These are phyloP conservation scores for Blastobotrys niveus DNA, from an alignment of 1,139 yeast species.

Conservation along the genomic window DNA sequence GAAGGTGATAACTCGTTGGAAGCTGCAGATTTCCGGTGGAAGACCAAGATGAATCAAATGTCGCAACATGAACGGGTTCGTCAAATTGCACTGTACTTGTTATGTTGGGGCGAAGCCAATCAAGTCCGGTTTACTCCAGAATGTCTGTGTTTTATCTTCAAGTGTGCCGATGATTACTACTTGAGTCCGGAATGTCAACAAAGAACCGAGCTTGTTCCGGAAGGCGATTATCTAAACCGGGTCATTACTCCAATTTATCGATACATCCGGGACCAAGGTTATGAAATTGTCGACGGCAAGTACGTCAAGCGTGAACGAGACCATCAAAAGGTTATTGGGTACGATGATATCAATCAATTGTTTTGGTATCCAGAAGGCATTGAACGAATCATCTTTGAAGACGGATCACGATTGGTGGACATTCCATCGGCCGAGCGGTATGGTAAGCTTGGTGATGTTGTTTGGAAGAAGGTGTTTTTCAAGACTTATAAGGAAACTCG, in stretches of 20 bases:
- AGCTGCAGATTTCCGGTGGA: constrained; percentile 85
- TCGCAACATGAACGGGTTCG: constrained; percentile 76
- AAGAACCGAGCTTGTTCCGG: constrained; percentile 69
- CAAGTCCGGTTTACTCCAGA: constrained; percentile 96
- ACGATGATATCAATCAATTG: constrained; percentile 96
- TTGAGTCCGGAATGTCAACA: constrained; percentile 87
- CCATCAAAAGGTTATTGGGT: constrained; percentile 90
- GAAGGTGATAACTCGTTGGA: constrained; percentile 81
- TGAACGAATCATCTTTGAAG: constrained; percentile 83
- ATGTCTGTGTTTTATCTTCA: constrained; percentile 84
- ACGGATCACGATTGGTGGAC: constrained; percentile 87
- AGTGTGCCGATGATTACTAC: constrained; percentile 86
- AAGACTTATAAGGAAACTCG: constrained; percentile 95
- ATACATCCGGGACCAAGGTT: constrained; percentile 89
- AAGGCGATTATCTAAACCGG: constrained; percentile 92
- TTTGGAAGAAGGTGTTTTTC: constrained; percentile 88
- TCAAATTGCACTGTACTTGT: constrained; percentile 81
- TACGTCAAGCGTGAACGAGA: constrained; percentile 96
- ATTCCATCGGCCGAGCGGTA: constrained; percentile 86
- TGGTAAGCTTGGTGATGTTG: constrained; percentile 83
- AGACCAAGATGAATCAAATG: constrained; percentile 62
- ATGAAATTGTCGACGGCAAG: constrained; percentile 90
- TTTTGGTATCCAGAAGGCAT: constrained; percentile 99
- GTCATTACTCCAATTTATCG: constrained; percentile 88
- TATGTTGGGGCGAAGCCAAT: constrained; percentile 98